Evolutionary conservation across 139 green algal species (phyloP).

Genomic region (Edaphochlamys debaryana): DNA sequence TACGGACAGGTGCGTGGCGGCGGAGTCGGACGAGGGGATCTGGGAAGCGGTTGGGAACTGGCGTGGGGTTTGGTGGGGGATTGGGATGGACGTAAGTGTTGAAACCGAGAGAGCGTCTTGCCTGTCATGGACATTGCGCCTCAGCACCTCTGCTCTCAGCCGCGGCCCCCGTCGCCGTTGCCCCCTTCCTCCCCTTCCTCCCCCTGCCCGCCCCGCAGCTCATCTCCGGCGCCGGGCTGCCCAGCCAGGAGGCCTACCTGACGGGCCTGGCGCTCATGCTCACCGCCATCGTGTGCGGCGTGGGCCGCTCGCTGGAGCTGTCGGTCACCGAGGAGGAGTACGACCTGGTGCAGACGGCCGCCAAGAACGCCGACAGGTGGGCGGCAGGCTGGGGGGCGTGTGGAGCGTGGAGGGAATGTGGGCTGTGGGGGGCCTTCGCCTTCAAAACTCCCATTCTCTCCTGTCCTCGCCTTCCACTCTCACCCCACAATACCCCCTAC

Average conservation of each 20-base stretch:
- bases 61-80: no score
- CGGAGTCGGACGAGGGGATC: neutral
- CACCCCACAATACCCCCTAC: no score
- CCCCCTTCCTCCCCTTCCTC: no score
- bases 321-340: constrained; percentile 42
- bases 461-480: no score
- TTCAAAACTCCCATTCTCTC: neutral
- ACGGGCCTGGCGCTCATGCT: constrained; percentile 27
- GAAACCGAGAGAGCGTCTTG: neutral
- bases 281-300: constrained; percentile 1
- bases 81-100: neutral
- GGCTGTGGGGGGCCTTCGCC: no score
- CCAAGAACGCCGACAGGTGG: constrained; percentile 51
- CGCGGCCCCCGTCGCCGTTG: no score
- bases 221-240: constrained; percentile 13
- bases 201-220: neutral
- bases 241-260: neutral
- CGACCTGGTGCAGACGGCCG: constrained; percentile 41
- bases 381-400: neutral
- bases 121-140: no score
- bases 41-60: no score
- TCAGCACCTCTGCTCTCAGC: no score
- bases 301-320: constrained; percentile 48
- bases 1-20: constrained; percentile 48
- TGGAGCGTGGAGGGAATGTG: neutral